Evolutionary conservation across 192 early-diverging fungal species (phyloP), one percentile per base, ranked within the genome.

Genomic region (Coemansia sp.): DNA sequence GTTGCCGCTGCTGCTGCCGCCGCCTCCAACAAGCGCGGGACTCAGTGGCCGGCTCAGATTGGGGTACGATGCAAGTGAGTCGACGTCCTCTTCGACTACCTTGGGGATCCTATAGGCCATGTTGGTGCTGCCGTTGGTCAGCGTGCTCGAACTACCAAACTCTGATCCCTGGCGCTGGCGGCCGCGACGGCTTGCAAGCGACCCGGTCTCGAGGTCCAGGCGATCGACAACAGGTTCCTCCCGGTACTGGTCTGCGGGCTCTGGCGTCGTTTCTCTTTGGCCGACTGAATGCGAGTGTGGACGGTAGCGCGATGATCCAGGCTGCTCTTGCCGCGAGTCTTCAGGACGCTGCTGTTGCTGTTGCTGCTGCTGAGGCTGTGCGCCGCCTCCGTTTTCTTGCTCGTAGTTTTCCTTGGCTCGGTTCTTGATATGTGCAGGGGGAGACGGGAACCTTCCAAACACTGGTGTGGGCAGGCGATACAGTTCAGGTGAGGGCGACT

Each of bases 381-480:
- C 45, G n/a, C 62, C 23, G 53, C 50, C 36, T 19, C 52, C 59
- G 10, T 57, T 50, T 34, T 49, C 63, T 40, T 72, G 70, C 17
- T 55, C 61, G 19, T 63, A 43, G 2, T 46, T 58, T n/a, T 49
- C 56, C 23, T 57, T 75, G 59, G 67, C 80, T 40, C 80, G 75
- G 55, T 82, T 74, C 66, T 78, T 82, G 60, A 82, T 82, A 50
- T 82, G 67, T 20, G 71, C 59, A 5, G 80, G 80, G 2, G 80
- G 80, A 17, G 75, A 77, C 1, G 80, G 80, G 69, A 82, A 82
- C 0, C 80, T 68, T 4, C 80, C 80, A 74, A 82, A 82, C 40
- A 82, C 61, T 0, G 80, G 80, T 17, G 80, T 74, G 0, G 80
- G 80, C 63, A 71, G 23, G 3, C 69, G 68, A 20, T 72, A 71